These are phyloP conservation scores for Sodiomyces alkalinus DNA, from an alignment of 2,329 filamentous ascomycete species.

Conservation along the genomic window DNA sequence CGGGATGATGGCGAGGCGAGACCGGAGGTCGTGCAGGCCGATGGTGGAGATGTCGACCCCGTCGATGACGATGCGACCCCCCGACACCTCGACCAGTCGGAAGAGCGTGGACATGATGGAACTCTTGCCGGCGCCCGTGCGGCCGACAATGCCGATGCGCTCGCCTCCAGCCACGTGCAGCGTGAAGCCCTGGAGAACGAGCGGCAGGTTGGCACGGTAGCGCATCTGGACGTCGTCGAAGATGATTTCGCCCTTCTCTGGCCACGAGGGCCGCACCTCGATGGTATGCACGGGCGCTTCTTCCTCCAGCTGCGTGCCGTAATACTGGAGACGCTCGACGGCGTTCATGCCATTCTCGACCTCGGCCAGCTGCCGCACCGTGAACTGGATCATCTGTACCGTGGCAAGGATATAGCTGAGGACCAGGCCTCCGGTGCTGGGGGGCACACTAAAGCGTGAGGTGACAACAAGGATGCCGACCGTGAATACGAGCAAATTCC, in stretches of 20 bases:
- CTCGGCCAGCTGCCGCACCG: conserved; percentile 82
- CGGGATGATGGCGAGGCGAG: conserved; percentile 66
- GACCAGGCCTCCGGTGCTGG: conserved; percentile 75
- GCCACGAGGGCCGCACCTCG: conserved; percentile 64
- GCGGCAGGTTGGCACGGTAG: conserved; percentile 55
- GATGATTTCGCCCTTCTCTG: conserved; percentile 66
- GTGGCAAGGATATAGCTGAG: conserved; percentile 87
- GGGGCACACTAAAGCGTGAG: conserved; percentile 69
- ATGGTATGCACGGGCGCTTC: conserved; percentile 72
- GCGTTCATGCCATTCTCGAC: conserved; percentile 98
- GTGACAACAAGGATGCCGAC: conserved; percentile 86
- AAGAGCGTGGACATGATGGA: conserved; percentile 75
- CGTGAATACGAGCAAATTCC: conserved; percentile 71
- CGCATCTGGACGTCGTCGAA: conserved; percentile 68
- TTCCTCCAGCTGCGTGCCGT: conserved; percentile 73
- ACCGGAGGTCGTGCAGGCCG: conserved; percentile 60
- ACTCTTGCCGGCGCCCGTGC: conserved; percentile 71
- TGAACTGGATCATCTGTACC: conserved; percentile 92
- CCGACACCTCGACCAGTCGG: conserved; percentile 53
- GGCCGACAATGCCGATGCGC: conserved; percentile 66
- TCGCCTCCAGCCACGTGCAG: conserved; percentile 65
- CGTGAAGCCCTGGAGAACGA: conserved; percentile 54
- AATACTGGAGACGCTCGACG: conserved; percentile 82
- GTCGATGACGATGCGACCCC: conserved; percentile 48
- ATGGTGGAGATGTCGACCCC: conserved; percentile 56